Evolutionary conservation across 225 moss, liverwort and hornwort genomes (phyloP).

Genomic region (Antitrichia curtipendula): DNA sequence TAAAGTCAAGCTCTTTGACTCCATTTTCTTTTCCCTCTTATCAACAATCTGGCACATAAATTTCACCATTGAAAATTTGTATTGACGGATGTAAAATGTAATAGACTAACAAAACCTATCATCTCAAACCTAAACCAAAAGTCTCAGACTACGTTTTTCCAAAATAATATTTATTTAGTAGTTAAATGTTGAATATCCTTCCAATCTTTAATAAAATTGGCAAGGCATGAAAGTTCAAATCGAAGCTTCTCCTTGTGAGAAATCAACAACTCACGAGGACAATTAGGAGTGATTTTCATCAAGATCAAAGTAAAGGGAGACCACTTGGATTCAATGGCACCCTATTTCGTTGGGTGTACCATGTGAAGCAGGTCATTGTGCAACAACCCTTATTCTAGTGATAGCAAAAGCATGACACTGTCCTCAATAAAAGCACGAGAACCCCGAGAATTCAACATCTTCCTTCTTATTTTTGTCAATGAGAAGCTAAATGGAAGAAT

Average conservation of each 20-base stretch:
- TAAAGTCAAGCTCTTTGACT: background rate
- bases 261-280: background rate
- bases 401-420: background rate
- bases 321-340: no score
- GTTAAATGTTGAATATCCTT: background rate
- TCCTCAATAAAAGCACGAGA: background rate
- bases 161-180: background rate
- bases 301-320: background rate
- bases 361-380: fast-evolving
- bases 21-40: no score
- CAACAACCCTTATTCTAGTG: background rate
- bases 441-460: background rate
- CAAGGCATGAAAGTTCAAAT: background rate
- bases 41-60: background rate
- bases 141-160: background rate
- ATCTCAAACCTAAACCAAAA: background rate
- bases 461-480: background rate
- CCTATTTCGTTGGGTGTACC: fast-evolving
- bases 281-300: background rate
- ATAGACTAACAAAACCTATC: background rate
- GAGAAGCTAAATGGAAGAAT: background rate
- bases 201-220: background rate
- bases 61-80: background rate
- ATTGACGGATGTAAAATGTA: background rate
- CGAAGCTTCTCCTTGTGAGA: background rate